Percentiles rank a stretch among this genome's conserved stretches.
Evolutionary conservation across 2,329 filamentous ascomycete genomes (phyloP).

Genomic region (Curvularia lunata): DNA sequence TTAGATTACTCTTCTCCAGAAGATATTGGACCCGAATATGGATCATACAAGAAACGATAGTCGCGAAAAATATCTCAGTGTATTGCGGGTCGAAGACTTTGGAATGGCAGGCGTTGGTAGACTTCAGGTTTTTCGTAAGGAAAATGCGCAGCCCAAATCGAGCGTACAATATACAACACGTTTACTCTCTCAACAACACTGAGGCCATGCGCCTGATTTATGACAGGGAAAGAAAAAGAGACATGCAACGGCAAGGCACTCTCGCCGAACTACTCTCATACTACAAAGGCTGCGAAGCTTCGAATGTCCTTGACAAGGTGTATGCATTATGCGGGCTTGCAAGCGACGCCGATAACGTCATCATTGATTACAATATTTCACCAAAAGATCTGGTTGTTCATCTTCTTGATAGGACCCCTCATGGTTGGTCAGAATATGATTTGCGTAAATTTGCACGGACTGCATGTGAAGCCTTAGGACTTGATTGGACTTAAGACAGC

Average conservation of each 20-base stretch:
- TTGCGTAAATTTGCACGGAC: not conserved
- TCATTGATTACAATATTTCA: not conserved
- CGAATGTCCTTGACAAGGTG: slow-evolving; percentile 1
- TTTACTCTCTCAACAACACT: not conserved
- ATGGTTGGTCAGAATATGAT: not conserved
- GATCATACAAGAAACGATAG: not conserved
- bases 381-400: not conserved
- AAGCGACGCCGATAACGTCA: not conserved
- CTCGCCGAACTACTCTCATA: not conserved
- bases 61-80: not conserved
- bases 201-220: not conserved
- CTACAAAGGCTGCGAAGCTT: not conserved
- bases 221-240: not conserved
- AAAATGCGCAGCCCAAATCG: no score
- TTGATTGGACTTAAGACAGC: not conserved
- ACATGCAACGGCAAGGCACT: no score
- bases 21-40: not conserved
- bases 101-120: not conserved
- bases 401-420: not conserved
- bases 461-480: not conserved
- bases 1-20: no score
- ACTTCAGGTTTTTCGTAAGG: no score
- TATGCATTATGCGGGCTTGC: not conserved
- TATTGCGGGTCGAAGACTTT: not conserved
- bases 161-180: no score